These are phyloP conservation scores for Colletotrichum sp. DNA, from an alignment of 2,329 filamentous ascomycete species.

Conservation along the genomic window DNA sequence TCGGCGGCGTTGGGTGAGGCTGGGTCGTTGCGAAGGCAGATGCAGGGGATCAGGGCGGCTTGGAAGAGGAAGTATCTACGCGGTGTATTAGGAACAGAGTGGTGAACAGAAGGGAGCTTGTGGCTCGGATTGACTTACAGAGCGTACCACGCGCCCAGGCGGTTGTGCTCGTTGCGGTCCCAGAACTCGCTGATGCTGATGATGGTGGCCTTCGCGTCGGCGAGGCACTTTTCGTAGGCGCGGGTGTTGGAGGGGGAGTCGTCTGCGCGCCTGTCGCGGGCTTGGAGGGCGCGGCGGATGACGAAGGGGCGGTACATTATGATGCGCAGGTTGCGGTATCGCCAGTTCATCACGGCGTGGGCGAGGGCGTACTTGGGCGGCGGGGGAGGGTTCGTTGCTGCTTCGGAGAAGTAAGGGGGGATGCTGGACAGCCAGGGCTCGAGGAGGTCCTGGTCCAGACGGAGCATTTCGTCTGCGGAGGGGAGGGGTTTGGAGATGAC, in stretches of 20 bases:
- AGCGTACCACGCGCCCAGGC: conserved; percentile 48
- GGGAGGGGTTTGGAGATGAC: conserved; percentile 50
- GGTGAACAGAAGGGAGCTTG: too few species aligned
- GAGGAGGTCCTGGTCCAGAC: conserved; percentile 42
- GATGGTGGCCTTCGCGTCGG: conserved; percentile 45
- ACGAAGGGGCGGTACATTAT: conserved; percentile 53
- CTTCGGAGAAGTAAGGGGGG: conserved; percentile 39
- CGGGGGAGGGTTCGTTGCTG: conserved; percentile 34
- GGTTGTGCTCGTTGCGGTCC: conserved; percentile 38
- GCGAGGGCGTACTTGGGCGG: conserved; percentile 41
- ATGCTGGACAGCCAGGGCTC: conserved; percentile 40
- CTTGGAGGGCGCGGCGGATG: conserved; percentile 37
- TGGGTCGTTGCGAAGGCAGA: conserved; percentile 50
- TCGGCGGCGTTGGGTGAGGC: conserved; percentile 35
- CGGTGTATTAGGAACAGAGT: too few species aligned
- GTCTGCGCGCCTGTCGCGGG: neutral
- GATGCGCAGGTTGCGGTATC: conserved; percentile 49
- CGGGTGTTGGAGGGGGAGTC: conserved; percentile 13
- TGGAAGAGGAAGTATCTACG: conserved; percentile 56
- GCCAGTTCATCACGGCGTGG: conserved; percentile 48
- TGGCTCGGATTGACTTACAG: too few species aligned
- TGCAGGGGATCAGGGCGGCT: conserved; percentile 51
- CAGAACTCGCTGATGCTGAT: conserved; percentile 42
- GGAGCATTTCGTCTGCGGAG: conserved; percentile 42
- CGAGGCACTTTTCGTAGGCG: conserved; percentile 36